Base-by-base conservation (phyloP, 225 moss, liverwort and hornwort genomes). In the Rhytidiadelphus loreus region DNA sequence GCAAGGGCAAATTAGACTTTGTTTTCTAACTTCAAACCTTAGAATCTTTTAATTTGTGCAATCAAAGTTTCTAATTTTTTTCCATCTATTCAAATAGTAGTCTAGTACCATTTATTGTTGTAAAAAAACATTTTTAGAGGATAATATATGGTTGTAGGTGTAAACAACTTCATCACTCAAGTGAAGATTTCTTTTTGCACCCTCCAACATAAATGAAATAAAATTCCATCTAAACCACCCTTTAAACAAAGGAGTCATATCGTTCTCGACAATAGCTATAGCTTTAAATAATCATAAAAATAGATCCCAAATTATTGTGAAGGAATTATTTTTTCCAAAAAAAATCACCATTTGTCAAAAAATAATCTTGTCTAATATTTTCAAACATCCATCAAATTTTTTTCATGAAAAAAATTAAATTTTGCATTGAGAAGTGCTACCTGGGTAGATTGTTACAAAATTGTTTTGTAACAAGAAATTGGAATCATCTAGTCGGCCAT, bases 211-310 rank as follows among this genome's bases (percentile, higher is more conserved):
- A 39, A n/a, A 69, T 25, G 41, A 70, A 70, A 25, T 70, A 24
- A 70, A 24, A 70, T 24, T 5, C 4, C 0, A 0, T 41, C 24
- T 24, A 24, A 23, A 69, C 13, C 8, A 24, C 41, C 14, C 7
- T 25, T 18, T 13, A 23, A 23, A 23, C 13, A 68, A 23, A 66
- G 3, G 12, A 69, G 8, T 23, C 13, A 39, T 13, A 24, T 24
- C 4, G 0, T 39, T 7, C 13, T 0, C 0, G 0, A 8, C 0
- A 1, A 0, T 13, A 39, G 7, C 7, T 68, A n/a, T 13, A n/a
- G 70, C 9, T 70, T 25, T 0, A 26, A 9, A 15, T 5, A 43
- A 26, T 15, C 12, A 7, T 25, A 3, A 9, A 70, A 43, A 15
- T 41, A 41, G 0, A 70, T 70, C 8, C 41, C 15, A 21, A 43